Conservation (phyloP, 495 filamentous ascomycete genomes). For the Annulohypoxylon maeteangense region DNA sequence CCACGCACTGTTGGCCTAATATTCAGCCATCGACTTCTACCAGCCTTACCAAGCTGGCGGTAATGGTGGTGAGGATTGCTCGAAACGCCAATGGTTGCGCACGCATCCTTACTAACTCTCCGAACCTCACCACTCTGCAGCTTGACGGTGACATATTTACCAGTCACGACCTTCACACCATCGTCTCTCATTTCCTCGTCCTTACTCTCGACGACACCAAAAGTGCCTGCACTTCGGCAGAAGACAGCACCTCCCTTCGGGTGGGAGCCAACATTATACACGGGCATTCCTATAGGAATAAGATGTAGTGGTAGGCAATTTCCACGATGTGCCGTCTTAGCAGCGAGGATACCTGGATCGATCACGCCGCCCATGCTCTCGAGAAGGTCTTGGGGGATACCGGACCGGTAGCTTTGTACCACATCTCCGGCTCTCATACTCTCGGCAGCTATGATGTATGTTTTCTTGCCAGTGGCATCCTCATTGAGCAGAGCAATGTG, state of each 20-base stretch:
- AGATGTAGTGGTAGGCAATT: slow-evolving; percentile 96
- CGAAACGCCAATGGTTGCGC: slow-evolving; percentile 90
- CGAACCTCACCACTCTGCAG: slow-evolving; percentile 93
- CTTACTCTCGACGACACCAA: slow-evolving; percentile 86
- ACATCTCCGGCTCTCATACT: slow-evolving; percentile 92
- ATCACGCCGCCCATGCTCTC: slow-evolving; percentile 88
- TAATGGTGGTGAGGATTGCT: slow-evolving; percentile 94
- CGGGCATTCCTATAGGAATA: slow-evolving; percentile 89
- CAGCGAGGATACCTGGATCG: slow-evolving; percentile 93
- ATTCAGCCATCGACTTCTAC: slow-evolving; percentile 88
- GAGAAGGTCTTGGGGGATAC: slow-evolving; percentile 85
- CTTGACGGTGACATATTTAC: slow-evolving; percentile 78
- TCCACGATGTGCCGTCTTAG: slow-evolving; percentile 91
- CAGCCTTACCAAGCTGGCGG: slow-evolving; percentile 91
- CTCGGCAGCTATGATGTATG: slow-evolving; percentile 92
- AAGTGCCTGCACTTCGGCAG: slow-evolving; percentile 92
- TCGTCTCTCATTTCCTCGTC: slow-evolving; percentile 73
- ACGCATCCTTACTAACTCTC: slow-evolving; percentile 87
- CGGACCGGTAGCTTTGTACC: slow-evolving; percentile 87
- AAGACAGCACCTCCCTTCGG: slow-evolving; percentile 81
- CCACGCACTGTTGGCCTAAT: slow-evolving; percentile 94
- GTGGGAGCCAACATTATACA: slow-evolving; percentile 87
- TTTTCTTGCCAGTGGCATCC: slow-evolving; percentile 72
- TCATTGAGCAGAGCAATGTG: slow-evolving; percentile 89
- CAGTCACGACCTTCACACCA: slow-evolving; percentile 62